These are phyloP conservation scores for Solanum piurae DNA, from an alignment of 257 asterid species.

Conservation along the genomic window DNA sequence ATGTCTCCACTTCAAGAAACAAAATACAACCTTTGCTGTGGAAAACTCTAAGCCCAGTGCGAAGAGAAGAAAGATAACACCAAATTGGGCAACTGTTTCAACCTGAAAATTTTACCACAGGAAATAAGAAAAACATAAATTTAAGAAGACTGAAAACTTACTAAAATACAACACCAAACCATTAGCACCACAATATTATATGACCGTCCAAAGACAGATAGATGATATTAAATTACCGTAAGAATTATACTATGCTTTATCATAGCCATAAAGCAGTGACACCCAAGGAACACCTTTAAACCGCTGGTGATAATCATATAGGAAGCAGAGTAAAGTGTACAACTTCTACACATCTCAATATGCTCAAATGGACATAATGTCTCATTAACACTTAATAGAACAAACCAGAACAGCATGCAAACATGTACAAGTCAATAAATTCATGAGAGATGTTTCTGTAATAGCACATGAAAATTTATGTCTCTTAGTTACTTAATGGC, in stretches of 20 bases:
- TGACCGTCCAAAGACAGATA: neutral
- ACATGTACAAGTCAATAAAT: neutral
- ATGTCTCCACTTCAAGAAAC: neutral
- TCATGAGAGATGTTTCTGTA: neutral
- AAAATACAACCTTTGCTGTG: constrained; percentile 53
- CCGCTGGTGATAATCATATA: neutral
- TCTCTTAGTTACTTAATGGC: neutral
- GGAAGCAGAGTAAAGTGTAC: neutral
- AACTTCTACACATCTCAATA: neutral
- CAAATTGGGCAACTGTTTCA: constrained; percentile 85
- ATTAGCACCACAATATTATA: neutral
- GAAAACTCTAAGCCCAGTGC: constrained; percentile 88
- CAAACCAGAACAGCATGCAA: neutral
- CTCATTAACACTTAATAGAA: neutral
- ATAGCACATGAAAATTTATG: neutral
- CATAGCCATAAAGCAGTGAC: neutral
- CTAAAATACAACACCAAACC: neutral
- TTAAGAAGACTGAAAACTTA: neutral
- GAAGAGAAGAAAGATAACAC: constrained; percentile 82
- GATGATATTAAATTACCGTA: neutral
- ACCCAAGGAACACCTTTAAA: neutral
- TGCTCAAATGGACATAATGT: neutral
- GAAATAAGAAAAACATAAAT: constrained; percentile 8
- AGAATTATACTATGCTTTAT: neutral
- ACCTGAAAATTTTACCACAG: constrained; percentile 34